A percentile compares a stretch with the other conserved stretches of the same genome.
Conservation (phyloP, 306 rosid genomes). For the Malus sieversii region DNA sequence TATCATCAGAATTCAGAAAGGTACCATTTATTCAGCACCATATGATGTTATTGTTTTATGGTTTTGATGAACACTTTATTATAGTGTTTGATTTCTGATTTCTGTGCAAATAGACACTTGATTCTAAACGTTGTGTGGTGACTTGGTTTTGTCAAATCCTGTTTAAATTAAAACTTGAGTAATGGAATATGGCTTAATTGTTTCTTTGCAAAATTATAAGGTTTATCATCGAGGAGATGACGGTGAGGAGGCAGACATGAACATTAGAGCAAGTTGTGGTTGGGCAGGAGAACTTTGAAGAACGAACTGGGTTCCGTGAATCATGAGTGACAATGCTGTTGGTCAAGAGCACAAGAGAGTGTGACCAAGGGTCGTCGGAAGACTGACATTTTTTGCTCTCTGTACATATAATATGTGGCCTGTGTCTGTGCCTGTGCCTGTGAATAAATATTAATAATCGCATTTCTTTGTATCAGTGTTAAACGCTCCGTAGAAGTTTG, state of each 20-base stretch:
- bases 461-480: not conserved
- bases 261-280: not conserved
- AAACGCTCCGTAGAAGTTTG: not conserved
- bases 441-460: not conserved
- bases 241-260: conserved; percentile 28
- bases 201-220: conserved; percentile 17
- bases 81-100: not conserved
- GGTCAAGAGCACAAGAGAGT: conserved; percentile 3
- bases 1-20: conserved; percentile 46
- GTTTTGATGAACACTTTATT: not conserved
- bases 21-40: conserved; percentile 16
- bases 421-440: not conserved
- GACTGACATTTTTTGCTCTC: not conserved
- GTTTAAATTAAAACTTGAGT: not conserved
- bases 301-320: conserved; percentile 5
- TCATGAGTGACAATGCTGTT: not conserved
- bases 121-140: not conserved
- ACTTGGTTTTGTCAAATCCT: not conserved
- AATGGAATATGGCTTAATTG: not conserved
- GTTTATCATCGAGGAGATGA: conserved; percentile 65
- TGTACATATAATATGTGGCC: not conserved
- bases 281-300: conserved; percentile 2
- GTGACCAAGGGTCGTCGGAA: not conserved
- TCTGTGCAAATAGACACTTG: not conserved
- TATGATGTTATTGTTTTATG: not conserved